Conservation (phyloP, 2,329 filamentous ascomycete species). For the Dichotomopilus funicola region DNA sequence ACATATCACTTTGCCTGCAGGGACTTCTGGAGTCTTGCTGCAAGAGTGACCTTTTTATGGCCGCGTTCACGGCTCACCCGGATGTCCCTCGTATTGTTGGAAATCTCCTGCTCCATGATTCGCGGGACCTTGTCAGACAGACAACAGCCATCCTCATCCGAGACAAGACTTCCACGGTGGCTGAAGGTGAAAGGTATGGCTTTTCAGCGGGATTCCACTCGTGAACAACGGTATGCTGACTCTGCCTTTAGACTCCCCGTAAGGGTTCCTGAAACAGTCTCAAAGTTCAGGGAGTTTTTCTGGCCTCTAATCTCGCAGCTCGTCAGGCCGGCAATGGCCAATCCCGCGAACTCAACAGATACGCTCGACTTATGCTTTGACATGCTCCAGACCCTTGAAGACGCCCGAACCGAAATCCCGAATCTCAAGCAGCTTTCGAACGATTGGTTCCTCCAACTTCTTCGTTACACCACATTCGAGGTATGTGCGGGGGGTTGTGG, state of each 20-base stretch:
- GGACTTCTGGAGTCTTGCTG: constrained; percentile 36
- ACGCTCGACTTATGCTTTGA: constrained; percentile 37
- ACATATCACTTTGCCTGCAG: constrained; percentile 32
- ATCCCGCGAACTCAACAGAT: constrained; percentile 37
- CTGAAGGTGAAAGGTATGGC: constrained; percentile 12
- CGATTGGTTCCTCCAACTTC: constrained; percentile 23
- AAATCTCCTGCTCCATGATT: constrained; percentile 34
- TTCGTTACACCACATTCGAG: constrained; percentile 29
- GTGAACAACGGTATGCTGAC: constrained; percentile 12
- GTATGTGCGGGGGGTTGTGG: constrained; percentile 19
- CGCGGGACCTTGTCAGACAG: constrained; percentile 32
- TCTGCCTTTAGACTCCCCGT: not conserved
- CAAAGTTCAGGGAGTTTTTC: constrained; percentile 39
- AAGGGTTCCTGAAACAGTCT: constrained; percentile 26
- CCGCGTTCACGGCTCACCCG: constrained; percentile 29
- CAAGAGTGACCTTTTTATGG: constrained; percentile 35
- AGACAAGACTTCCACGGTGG: constrained; percentile 20
- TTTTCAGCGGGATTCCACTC: not conserved
- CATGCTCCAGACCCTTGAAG: constrained; percentile 36
- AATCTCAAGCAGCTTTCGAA: constrained; percentile 26
- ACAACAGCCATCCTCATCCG: constrained; percentile 31
- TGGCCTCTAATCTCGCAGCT: constrained; percentile 40
- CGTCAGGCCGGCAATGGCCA: constrained; percentile 30
- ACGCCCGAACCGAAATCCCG: constrained; percentile 28
- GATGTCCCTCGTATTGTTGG: constrained; percentile 27